A percentile compares a stretch with the other conserved stretches of the same genome.
Conservation (phyloP, 2,329 filamentous ascomycete species). For the Alternaria postmessia region DNA sequence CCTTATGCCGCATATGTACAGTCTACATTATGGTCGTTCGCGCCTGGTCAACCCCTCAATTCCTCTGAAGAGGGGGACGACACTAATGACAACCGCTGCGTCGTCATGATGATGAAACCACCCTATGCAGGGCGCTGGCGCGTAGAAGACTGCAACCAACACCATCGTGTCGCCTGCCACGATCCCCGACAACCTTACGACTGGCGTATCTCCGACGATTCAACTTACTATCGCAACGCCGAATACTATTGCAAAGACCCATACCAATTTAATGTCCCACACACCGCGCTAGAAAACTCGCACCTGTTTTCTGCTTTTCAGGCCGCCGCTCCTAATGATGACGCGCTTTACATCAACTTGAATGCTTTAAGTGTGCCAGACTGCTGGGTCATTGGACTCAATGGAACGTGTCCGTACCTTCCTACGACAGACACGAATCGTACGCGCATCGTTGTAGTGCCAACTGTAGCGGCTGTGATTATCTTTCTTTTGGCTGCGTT, state of each 20-base stretch:
- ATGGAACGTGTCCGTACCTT: constrained; percentile 67
- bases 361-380: constrained; percentile 64
- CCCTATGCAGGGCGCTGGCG: constrained; percentile 64
- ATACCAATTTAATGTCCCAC: constrained; percentile 64
- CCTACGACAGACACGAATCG: constrained; percentile 53
- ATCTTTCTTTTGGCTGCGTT: constrained; percentile 67
- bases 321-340: constrained; percentile 8
- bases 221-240: constrained; percentile 55
- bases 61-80: constrained; percentile 41
- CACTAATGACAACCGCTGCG: constrained; percentile 59
- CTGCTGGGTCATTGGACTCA: constrained; percentile 68
- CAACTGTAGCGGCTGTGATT: constrained; percentile 68
- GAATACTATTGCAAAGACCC: constrained; percentile 58
- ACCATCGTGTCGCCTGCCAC: constrained; percentile 65
- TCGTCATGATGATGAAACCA: constrained; percentile 59
- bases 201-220: constrained; percentile 62
- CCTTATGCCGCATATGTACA: constrained; percentile 62
- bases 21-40: constrained; percentile 68
- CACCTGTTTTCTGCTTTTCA: constrained; percentile 58
- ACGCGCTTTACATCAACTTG: constrained; percentile 65
- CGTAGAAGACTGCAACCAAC: constrained; percentile 62
- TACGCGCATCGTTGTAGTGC: constrained; percentile 64
- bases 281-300: constrained; percentile 69
- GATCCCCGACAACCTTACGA: constrained; percentile 61
- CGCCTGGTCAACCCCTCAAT: constrained; percentile 62